Evolutionary conservation across 2,329 filamentous ascomycete species (phyloP), one percentile per base, ranked within the genome.

Genomic region (Pestalotiopsis sp.): DNA sequence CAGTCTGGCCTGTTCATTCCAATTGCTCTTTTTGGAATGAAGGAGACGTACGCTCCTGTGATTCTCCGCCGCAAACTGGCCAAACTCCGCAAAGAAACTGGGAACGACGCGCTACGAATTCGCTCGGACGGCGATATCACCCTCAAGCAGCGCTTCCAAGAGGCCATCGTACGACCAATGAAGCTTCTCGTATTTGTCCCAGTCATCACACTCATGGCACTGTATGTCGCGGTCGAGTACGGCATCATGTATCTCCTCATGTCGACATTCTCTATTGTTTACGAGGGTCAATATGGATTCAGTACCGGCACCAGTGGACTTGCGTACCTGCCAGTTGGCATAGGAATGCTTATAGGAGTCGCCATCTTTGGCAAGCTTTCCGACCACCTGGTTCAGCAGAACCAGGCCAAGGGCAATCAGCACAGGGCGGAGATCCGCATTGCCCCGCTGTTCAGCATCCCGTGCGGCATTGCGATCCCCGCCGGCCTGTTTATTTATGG

Each of bases 401-500:
- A n/a, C 75, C 88, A 52, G 75, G 86, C 66, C 74, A 82, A 62
- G 67, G 41, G 14, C 73, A 72, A 31, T 66, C 72, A 4, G 71
- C 70, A 6, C 69, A 71, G 31, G 70, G 69, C 20, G 71, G 73
- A 20, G 61, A 31, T n/a, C 13, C 66, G 25, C 70, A 69, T 39
- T 65, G 69, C 36, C 67, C 72, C 13, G 61, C 61, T 3, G 71
- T 76, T 82, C 3, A 79, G 82, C 1, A 70, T 83, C 2, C 72
- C 80, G 1, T 82, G 81, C 7, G 76, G 78, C 1, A 64, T 80
- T 11, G 66, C 75, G 4, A 71, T 85, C 1, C 81, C 83, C 0
- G 72, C 80, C 1, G 84, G 84, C 0, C 71, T 85, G 1, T 82
- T 85, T 71, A 71, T 84, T 31, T 86, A 86, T 71, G 85, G 84